Evolutionary conservation across 129 eudicot genomes (phyloP).

Genomic region (Rutidosis leptorrhynchoides): DNA sequence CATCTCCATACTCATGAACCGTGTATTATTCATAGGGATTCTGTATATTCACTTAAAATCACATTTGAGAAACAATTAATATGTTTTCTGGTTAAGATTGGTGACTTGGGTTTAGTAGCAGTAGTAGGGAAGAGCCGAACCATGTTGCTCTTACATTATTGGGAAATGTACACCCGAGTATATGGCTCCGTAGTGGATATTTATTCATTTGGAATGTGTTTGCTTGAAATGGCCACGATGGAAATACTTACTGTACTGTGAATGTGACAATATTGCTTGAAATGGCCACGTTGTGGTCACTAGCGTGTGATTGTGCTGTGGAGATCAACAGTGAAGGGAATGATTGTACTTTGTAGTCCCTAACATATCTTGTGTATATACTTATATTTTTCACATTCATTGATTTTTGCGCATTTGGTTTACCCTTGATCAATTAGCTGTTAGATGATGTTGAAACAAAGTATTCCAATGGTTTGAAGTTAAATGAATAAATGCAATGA

Average conservation of each 20-base stretch:
- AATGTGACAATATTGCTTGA: constrained; percentile 66
- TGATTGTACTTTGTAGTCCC: constrained; percentile 19
- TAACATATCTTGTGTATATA: background rate
- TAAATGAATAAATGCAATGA: background rate
- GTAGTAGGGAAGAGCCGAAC: constrained; percentile 68
- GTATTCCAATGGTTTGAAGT: constrained; percentile 17
- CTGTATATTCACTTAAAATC: too few species aligned
- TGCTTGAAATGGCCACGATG: constrained; percentile 81
- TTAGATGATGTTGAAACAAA: background rate
- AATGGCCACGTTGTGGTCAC: constrained; percentile 75
- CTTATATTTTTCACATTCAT: constrained; percentile 3
- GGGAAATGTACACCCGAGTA: constrained; percentile 82
- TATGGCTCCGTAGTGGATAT: constrained; percentile 69
- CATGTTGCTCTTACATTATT: constrained; percentile 64
- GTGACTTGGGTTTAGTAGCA: constrained; percentile 71
- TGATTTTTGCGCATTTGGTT: constrained; percentile 7
- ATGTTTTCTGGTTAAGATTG: constrained; percentile 89
- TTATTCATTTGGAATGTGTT: constrained; percentile 89
- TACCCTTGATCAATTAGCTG: constrained; percentile 5
- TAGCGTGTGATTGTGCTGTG: too few species aligned
- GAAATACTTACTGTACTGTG: constrained; percentile 75
- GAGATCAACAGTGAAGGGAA: constrained; percentile 26
- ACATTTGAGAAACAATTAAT: too few species aligned
- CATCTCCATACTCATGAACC: constrained; percentile 77
- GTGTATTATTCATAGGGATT: constrained; percentile 59